These are phyloP conservation scores for Ceratocystis alfenasii DNA, from an alignment of 2,329 filamentous ascomycete species.

Conservation along the genomic window DNA sequence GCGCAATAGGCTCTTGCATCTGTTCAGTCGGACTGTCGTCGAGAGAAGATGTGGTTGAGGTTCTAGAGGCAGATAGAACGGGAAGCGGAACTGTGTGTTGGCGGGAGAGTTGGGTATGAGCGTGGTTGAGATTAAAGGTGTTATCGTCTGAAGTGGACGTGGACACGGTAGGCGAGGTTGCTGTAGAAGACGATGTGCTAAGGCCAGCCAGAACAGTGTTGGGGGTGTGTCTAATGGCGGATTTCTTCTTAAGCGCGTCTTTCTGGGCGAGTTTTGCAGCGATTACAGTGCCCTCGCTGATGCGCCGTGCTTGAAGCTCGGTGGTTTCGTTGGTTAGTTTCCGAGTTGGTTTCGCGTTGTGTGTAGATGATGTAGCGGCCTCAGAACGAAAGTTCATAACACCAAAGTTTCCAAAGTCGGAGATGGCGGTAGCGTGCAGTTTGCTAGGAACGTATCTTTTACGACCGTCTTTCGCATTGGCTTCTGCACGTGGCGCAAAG, in stretches of 20 bases:
- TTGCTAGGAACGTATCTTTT: conserved; percentile 50
- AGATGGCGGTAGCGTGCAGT: conserved; percentile 46
- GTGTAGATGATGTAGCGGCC: conserved; percentile 25
- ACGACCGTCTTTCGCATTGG: conserved; percentile 18
- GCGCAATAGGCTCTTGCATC: conserved; percentile 4
- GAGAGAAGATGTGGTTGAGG: not conserved
- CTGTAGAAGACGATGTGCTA: not conserved
- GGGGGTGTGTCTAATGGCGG: conserved; percentile 4
- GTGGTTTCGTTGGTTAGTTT: conserved; percentile 30
- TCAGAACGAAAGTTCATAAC: conserved; percentile 45
- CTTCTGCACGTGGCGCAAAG: conserved; percentile 15
- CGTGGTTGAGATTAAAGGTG: not conserved
- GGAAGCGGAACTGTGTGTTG: conserved; percentile 15
- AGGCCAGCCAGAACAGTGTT: not conserved
- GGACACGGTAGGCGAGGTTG: not conserved
- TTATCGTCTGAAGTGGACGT: not conserved
- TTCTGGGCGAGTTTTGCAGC: conserved; percentile 46
- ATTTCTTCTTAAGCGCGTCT: conserved; percentile 35
- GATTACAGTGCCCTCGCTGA: conserved; percentile 49
- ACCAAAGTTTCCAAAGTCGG: conserved; percentile 48
- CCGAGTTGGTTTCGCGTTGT: conserved; percentile 28
- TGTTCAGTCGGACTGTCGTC: conserved; percentile 1
- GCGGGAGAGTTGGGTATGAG: not conserved
- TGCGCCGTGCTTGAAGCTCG: conserved; percentile 45
- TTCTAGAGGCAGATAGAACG: not conserved